Evolutionary conservation across 495 filamentous ascomycete species (phyloP).

Genomic region (Aspergillus ellipticus): DNA sequence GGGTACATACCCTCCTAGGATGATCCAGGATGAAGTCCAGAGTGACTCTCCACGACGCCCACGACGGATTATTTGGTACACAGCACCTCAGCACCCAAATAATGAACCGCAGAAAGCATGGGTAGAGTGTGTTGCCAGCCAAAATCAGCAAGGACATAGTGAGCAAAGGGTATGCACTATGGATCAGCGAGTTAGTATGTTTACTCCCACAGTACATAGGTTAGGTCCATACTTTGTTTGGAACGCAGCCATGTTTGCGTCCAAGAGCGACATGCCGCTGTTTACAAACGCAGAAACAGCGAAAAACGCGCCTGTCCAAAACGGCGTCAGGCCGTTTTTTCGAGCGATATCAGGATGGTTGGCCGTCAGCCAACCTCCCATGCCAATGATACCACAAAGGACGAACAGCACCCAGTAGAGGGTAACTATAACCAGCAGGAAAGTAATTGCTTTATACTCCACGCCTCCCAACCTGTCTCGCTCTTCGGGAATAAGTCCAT

Average conservation of each 20-base stretch:
- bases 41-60: constrained; percentile 55
- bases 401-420: constrained; percentile 73
- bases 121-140: constrained; percentile 79
- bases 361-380: constrained; percentile 67
- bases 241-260: constrained; percentile 66
- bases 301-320: constrained; percentile 46
- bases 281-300: constrained; percentile 78
- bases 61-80: constrained; percentile 40
- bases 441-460: constrained; percentile 74
- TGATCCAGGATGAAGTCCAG: constrained; percentile 78
- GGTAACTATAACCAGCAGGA: constrained; percentile 68
- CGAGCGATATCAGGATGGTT: constrained; percentile 54
- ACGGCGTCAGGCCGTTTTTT: constrained; percentile 68
- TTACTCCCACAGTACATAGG: not conserved
- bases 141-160: constrained; percentile 76
- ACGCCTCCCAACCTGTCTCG: constrained; percentile 71
- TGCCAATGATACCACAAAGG: constrained; percentile 62
- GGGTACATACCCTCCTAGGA: constrained; percentile 55
- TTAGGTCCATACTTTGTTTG: constrained; percentile 30
- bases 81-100: constrained; percentile 59
- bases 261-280: constrained; percentile 79
- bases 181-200: constrained; percentile 13
- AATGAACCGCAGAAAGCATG: constrained; percentile 73
- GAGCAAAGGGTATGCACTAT: constrained; percentile 61
- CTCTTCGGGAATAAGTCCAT: constrained; percentile 62